Base-by-base conservation (phyloP, 202 grass and related monocot species). In the Dendrocalamus latiflorus region DNA sequence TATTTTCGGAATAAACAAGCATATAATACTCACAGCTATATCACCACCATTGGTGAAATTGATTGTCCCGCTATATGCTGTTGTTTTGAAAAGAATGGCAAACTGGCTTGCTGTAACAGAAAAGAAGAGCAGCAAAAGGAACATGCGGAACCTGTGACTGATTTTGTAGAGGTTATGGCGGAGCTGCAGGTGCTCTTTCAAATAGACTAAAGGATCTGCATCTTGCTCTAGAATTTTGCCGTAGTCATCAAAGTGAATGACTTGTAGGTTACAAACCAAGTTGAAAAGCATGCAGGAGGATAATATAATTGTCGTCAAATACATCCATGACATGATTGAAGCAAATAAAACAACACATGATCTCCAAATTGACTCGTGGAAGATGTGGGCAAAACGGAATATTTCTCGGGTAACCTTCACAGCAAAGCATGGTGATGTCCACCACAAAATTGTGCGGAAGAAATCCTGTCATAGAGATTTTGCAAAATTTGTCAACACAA, bases 131-230 rank as follows among this genome's bases (percentile, higher is more conserved):
- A 93, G 74, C 34, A 98, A 38, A 58, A 98, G 90, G 79, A 98
- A 95, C 80, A 95, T 91, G 33, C 95, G 83, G 77, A 98, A 93
- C 24, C 95, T 85, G 83, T 98, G 95, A 38, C 95, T 98, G 76
- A 98, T 98, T 76, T 95, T 98, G 64, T 84, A 87, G 21, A 98
- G 87, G 15, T 98, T 93, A 58, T 88, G 85, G 25, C 85, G 86
- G 45, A 95, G 88, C 78, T 90, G 87, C 26, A 85, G 49, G 81
- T 98, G 95, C 82, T 98, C 91, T 81, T 93, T 90, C 79, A 98
- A 24, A 90, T 89, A 98, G 17, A 90, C 61, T n/a, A 93, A 67
- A 45, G 95, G 89, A 82, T 98, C 95, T 6, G 83, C 26, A 84
- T 94, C 90, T 84, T 91, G 91, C 73, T 98, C 95, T 36, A 98